A percentile compares a stretch with the other conserved stretches of the same genome.
These are phyloP conservation scores for Xerophyta viscosa DNA, from an alignment of 106 monocot species.

Conservation along the genomic window DNA sequence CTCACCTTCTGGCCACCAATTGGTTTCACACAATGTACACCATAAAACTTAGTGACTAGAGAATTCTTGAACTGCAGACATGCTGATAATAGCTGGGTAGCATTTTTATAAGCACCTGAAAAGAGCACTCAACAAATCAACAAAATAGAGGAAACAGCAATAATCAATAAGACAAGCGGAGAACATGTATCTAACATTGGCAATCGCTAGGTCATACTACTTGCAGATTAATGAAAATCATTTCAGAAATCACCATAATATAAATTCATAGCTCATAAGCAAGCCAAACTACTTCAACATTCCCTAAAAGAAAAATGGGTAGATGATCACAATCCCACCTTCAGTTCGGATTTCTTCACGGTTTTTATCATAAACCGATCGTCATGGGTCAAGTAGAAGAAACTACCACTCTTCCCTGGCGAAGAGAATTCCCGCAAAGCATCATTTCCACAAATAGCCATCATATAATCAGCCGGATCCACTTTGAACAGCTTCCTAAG, in stretches of 20 bases:
- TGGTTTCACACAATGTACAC: constrained; percentile 94
- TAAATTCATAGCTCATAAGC: too few species aligned
- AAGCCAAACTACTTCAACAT: neutral
- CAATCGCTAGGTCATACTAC: too few species aligned
- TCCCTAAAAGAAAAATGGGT: neutral
- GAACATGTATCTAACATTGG: too few species aligned
- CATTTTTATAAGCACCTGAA: constrained; percentile 89
- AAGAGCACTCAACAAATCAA: too few species aligned
- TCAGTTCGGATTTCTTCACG: constrained; percentile 88
- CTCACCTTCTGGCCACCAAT: constrained; percentile 69
- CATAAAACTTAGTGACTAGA: constrained; percentile 81
- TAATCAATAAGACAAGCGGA: too few species aligned
- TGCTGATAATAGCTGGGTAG: constrained; percentile 69
- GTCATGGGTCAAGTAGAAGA: constrained; percentile 89
- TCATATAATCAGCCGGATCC: constrained; percentile 85
- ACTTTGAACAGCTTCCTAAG: constrained; percentile 71
- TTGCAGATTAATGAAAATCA: too few species aligned
- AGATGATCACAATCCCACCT: constrained; percentile 32
- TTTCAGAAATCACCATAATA: too few species aligned
- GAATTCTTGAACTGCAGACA: constrained; percentile 54
- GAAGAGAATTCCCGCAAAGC: constrained; percentile 82
- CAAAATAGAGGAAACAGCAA: too few species aligned
- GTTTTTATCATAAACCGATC: constrained; percentile 96
- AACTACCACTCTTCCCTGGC: constrained; percentile 93
- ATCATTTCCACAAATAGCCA: constrained; percentile 87